phyloP scores from a whole-genome alignment of 2,329 filamentous ascomycete genomes.

The Ceratocystis destructans region DNA sequence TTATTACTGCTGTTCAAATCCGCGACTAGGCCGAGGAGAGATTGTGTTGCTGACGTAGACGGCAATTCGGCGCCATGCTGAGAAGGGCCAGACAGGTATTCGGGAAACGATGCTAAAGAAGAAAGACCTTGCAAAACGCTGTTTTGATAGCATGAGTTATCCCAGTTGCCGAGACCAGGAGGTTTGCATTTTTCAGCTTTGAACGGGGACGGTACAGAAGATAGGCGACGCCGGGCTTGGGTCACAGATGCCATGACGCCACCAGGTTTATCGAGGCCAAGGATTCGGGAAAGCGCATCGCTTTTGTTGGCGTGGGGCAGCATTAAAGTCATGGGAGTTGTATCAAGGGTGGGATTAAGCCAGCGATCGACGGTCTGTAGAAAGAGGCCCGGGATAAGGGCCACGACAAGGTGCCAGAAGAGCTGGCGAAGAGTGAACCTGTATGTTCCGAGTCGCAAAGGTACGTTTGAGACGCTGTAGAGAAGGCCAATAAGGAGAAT shows the following conservation, averaged over 20 bases:
- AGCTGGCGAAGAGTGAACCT: slow-evolving; percentile 13
- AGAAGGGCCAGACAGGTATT: slow-evolving; percentile 43
- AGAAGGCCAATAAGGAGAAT: slow-evolving; percentile 4
- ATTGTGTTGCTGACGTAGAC: slow-evolving; percentile 25
- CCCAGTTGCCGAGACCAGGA: slow-evolving; percentile 71
- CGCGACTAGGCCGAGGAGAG: slow-evolving; percentile 51
- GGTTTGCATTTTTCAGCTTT: slow-evolving; percentile 27
- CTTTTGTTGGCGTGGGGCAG: slow-evolving; percentile 15
- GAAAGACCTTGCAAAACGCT: slow-evolving; percentile 79
- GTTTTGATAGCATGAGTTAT: slow-evolving; percentile 97
- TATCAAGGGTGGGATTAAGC: slow-evolving; percentile 14
- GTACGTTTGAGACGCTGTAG: slow-evolving; percentile 5
- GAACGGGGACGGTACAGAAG: slow-evolving; percentile 11
- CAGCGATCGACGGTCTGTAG: slow-evolving; percentile 14
- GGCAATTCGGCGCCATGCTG: slow-evolving; percentile 22
- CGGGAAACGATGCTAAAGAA: slow-evolving; percentile 54
- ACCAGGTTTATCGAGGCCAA: slow-evolving; percentile 14
- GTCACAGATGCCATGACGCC: slow-evolving; percentile 14
- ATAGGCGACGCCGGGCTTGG: slow-evolving; percentile 14
- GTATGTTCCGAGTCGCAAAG: slow-evolving; percentile 11
- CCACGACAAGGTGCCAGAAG: slow-evolving; percentile 14
- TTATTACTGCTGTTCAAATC: slow-evolving; percentile 56
- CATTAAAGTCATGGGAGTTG: slow-evolving; percentile 15
- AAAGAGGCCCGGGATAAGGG: slow-evolving; percentile 10
- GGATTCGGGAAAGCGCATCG: slow-evolving; percentile 15